Conservation (phyloP, 768 basidiomycete species). For the Chalciporus chontae region DNA sequence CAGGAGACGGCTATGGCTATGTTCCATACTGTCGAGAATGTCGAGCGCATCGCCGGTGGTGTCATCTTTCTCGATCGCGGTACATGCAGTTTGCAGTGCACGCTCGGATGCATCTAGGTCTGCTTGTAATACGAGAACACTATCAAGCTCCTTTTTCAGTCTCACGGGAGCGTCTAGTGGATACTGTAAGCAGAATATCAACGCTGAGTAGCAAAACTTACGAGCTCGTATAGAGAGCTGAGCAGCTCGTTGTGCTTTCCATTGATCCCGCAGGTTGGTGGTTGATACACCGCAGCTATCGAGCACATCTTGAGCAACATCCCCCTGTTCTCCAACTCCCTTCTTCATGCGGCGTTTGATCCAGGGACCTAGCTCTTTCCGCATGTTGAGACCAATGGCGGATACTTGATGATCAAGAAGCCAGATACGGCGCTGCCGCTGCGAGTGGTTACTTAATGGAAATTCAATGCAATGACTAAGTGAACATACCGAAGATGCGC, state of each 20-base stretch:
- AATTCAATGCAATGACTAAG: too few relatives aligned
- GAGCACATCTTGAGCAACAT: not conserved
- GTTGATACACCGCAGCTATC: not conserved
- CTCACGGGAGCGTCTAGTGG: conserved; percentile 24
- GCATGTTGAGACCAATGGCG: not conserved
- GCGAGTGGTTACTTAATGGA: too few relatives aligned
- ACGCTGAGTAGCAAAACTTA: not conserved
- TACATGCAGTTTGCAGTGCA: conserved; percentile 13
- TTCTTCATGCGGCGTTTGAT: not conserved
- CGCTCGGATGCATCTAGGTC: conserved; percentile 26
- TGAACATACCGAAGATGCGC: too few relatives aligned
- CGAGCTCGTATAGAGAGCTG: not conserved
- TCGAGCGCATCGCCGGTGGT: not conserved
- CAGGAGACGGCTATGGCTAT: not conserved
- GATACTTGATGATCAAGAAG: not conserved
- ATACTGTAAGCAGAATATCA: too few relatives aligned
- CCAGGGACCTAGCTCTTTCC: not conserved
- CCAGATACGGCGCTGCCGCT: not conserved
- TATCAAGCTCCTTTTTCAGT: conserved; percentile 34
- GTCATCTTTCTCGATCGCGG: conserved; percentile 3
- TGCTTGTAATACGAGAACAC: conserved; percentile 30
- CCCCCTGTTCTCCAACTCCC: not conserved
- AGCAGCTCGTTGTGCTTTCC: not conserved
- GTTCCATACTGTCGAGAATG: conserved; percentile 17
- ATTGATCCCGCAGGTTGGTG: not conserved